These are phyloP conservation scores for Coccomyxa sp. DNA, from an alignment of 139 green algal species.

Conservation along the genomic window DNA sequence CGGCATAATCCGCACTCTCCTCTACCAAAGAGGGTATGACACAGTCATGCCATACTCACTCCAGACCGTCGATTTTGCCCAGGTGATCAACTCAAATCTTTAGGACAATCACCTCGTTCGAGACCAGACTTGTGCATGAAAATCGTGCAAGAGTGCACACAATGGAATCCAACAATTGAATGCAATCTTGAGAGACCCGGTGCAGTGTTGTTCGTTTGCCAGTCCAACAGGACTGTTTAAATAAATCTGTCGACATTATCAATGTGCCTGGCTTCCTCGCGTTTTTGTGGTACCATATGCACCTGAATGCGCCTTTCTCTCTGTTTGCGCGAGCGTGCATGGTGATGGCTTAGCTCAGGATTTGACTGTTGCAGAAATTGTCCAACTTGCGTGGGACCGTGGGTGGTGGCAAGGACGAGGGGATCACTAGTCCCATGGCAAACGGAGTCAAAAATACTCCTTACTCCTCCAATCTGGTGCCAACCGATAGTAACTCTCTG, in stretches of 20 bases:
- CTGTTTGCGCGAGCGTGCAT: neutral
- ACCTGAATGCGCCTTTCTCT: neutral
- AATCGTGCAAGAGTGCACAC: neutral
- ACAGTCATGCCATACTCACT: neutral
- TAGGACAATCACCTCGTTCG: neutral
- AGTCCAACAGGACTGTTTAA: neutral
- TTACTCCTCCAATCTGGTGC: neutral
- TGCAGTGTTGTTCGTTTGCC: neutral
- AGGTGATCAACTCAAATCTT: neutral
- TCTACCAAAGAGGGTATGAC: neutral
- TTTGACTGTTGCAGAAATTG: conserved; percentile 6
- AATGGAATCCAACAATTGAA: neutral
- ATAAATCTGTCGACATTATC: neutral
- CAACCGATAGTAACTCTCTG: neutral
- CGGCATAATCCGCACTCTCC: conserved; percentile 2
- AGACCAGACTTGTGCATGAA: neutral
- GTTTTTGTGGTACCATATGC: neutral
- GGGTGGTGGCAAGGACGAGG: conserved; percentile 1
- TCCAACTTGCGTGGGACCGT: conserved; percentile 1
- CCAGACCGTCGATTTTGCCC: neutral
- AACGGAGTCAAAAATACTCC: neutral
- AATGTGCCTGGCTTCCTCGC: neutral
- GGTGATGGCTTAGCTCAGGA: neutral
- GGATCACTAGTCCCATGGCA: neutral
- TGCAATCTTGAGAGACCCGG: neutral